Conservation (phyloP, 148 eudicot species). For the Rhododendron ferrugineum region DNA sequence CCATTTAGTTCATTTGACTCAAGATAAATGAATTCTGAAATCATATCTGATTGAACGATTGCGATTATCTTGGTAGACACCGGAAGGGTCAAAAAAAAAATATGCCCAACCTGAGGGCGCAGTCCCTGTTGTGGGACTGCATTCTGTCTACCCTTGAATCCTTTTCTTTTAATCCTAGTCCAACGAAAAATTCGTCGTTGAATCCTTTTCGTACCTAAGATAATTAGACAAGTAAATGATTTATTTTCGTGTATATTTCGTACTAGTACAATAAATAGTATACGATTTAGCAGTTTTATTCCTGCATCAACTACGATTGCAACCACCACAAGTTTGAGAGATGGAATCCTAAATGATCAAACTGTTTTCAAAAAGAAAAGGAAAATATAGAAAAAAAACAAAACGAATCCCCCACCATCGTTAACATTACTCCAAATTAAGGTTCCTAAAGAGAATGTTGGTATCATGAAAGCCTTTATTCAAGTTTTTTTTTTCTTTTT, state of each 20-base stretch:
- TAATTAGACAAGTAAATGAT: background rate
- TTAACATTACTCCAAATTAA: background rate
- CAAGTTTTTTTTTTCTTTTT: background rate
- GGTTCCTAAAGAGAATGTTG: background rate
- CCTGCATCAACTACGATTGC: background rate
- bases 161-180: no score
- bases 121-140: no score
- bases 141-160: no score
- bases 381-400: background rate
- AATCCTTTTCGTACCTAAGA: background rate
- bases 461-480: background rate
- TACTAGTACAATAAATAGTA: background rate
- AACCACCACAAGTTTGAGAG: no score
- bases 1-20: no score
- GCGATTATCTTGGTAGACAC: no score
- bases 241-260: background rate
- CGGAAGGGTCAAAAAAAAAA: no score
- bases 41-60: no score
- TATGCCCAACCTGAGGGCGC: no score
- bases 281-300: background rate
- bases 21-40: no score
- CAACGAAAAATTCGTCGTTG: background rate
- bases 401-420: background rate
- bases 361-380: background rate
- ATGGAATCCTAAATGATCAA: background rate